Conservation (phyloP, 108 stramenopile genomes). For the Pseudonitzschia pungens region DNA sequence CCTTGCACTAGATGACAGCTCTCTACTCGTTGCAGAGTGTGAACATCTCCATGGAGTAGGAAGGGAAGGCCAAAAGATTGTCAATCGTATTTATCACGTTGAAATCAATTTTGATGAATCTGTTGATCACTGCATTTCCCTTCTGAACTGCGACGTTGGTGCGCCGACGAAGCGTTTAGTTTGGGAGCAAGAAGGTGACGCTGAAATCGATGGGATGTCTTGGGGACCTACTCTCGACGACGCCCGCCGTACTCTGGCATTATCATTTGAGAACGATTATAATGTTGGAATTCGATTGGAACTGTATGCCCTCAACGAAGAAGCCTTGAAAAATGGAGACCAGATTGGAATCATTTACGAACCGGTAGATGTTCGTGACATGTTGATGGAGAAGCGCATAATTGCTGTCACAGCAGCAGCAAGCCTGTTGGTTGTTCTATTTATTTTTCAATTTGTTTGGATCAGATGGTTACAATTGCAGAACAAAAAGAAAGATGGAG, state of each 20-base stretch:
- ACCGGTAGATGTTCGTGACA: neutral
- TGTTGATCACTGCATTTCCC: slow-evolving; percentile 17
- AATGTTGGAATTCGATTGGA: slow-evolving; percentile 20
- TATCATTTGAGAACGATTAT: slow-evolving; percentile 18
- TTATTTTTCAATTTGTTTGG: neutral
- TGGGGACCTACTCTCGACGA: neutral
- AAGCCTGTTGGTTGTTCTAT: neutral
- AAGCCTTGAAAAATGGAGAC: neutral
- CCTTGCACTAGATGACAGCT: slow-evolving; percentile 9
- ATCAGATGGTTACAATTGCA: neutral
- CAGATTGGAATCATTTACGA: slow-evolving; percentile 1
- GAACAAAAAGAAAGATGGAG: neutral
- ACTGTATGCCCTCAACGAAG: slow-evolving; percentile 14
- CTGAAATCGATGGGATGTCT: slow-evolving; percentile 18
- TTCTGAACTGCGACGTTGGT: slow-evolving; percentile 6
- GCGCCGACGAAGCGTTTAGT: slow-evolving; percentile 18
- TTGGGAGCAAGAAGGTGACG: slow-evolving; percentile 17
- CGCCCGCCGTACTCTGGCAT: slow-evolving; percentile 10
- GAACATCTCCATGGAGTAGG: slow-evolving; percentile 8
- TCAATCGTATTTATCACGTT: slow-evolving; percentile 23
- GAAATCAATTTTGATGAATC: slow-evolving; percentile 1
- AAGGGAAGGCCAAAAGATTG: neutral
- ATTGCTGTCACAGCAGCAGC: neutral
- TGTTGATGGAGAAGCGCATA: neutral
- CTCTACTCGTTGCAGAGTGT: slow-evolving; percentile 16